A percentile compares a stretch with the other conserved stretches of the same genome.
These are phyloP conservation scores for Kurtzmaniella natalensis DNA, from an alignment of 1,139 yeast species.

Conservation along the genomic window DNA sequence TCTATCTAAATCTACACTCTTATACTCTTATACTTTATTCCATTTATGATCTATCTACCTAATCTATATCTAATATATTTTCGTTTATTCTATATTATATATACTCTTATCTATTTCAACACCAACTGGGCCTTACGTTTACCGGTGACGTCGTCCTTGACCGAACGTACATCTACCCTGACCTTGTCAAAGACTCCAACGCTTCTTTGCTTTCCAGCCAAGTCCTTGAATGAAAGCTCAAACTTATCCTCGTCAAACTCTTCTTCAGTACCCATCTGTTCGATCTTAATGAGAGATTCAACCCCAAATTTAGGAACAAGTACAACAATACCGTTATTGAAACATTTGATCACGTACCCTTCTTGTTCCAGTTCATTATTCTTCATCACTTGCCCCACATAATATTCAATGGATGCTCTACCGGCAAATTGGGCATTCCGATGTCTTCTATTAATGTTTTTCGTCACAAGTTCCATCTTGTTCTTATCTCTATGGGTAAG, in stretches of 20 bases:
- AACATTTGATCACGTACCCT: slow-evolving; percentile 89
- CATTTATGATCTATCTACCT: too few species aligned
- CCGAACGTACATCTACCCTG: slow-evolving; percentile 73
- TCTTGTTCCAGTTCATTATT: slow-evolving; percentile 70
- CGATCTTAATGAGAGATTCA: slow-evolving; percentile 85
- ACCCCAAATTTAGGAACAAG: slow-evolving; percentile 97
- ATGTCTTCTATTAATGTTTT: slow-evolving; percentile 89
- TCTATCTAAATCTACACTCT: too few species aligned
- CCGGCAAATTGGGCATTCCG: slow-evolving; percentile 99
- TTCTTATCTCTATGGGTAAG: slow-evolving; percentile 80
- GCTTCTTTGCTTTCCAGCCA: slow-evolving; percentile 38
- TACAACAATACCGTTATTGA: slow-evolving; percentile 92
- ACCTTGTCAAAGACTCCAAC: slow-evolving; percentile 85
- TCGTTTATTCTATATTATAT: too few species aligned
- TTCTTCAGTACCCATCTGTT: slow-evolving; percentile 63
- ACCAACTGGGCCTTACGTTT: slow-evolving; percentile 86
- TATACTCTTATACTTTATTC: too few species aligned
- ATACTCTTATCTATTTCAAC: slow-evolving; percentile 38
- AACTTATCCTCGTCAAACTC: slow-evolving; percentile 75
- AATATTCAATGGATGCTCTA: slow-evolving; percentile 94
- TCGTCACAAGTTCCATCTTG: slow-evolving; percentile 86
- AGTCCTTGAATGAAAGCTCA: slow-evolving; percentile 53
- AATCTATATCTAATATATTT: too few species aligned
- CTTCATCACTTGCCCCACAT: slow-evolving; percentile 96
- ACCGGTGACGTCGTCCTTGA: slow-evolving; percentile 83